phyloP scores from a whole-genome alignment of 1,284 basidiomycete genomes.

The Microbotryum saponariae region DNA sequence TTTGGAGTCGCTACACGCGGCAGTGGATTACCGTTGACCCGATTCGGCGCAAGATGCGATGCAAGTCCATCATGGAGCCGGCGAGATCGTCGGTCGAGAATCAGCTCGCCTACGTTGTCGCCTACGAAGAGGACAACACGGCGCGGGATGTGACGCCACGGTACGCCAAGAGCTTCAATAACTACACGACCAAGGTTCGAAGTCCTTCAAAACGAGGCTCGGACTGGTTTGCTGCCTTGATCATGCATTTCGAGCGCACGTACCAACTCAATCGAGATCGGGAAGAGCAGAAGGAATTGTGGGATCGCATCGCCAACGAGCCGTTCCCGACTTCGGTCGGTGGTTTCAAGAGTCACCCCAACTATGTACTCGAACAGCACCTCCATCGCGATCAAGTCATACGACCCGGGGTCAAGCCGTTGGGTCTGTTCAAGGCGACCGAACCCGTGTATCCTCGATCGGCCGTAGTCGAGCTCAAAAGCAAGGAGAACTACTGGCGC shows the following conservation, averaged over 20 bases:
- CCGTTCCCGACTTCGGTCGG: slow-evolving; percentile 88
- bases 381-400: slow-evolving; percentile 82
- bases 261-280: slow-evolving; percentile 87
- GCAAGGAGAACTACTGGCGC: slow-evolving; percentile 91
- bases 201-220: slow-evolving; percentile 24
- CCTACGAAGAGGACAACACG: slow-evolving; percentile 67
- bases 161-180: slow-evolving; percentile 47
- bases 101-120: slow-evolving; percentile 86
- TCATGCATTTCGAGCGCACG: slow-evolving; percentile 58
- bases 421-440: slow-evolving; percentile 79
- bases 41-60: slow-evolving; percentile 68
- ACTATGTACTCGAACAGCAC: slow-evolving; percentile 84
- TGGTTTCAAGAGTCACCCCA: slow-evolving; percentile 92
- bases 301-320: slow-evolving; percentile 67
- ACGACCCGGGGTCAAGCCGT: slow-evolving; percentile 62
- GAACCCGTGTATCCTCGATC: slow-evolving; percentile 85
- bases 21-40: slow-evolving; percentile 93
- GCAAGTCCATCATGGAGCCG: slow-evolving; percentile 77
- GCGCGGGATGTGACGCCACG: slow-evolving; percentile 63
- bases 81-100: slow-evolving; percentile 56
- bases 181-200: slow-evolving; percentile 27
- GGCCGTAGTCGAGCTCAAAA: slow-evolving; percentile 74
- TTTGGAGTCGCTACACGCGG: slow-evolving; percentile 84
- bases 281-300: slow-evolving; percentile 85
- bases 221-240: slow-evolving; percentile 43